These are phyloP conservation scores for Xylaria sp. DNA, from an alignment of 2,329 filamentous ascomycete genomes.

Conservation along the genomic window DNA sequence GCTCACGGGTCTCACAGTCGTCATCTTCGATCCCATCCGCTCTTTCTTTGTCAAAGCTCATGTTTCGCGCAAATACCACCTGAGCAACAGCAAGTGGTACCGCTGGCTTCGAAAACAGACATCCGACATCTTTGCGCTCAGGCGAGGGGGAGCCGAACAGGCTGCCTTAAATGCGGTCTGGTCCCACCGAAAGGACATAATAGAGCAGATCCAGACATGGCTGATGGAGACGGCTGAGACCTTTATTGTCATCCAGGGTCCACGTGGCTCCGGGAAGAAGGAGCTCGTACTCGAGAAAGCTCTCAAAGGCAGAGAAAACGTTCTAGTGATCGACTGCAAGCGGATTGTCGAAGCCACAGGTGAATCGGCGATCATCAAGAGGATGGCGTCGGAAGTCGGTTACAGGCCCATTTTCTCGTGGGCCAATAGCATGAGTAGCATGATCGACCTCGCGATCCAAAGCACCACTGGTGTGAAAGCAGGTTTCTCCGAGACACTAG, in stretches of 20 bases:
- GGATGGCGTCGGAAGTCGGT: conserved; percentile 84
- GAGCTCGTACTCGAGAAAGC: conserved; percentile 89
- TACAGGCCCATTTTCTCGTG: conserved; percentile 95
- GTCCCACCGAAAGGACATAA: conserved; percentile 85
- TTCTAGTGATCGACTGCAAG: conserved; percentile 91
- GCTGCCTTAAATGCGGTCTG: conserved; percentile 83
- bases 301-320: conserved; percentile 78
- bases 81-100: conserved; percentile 78
- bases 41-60: conserved; percentile 93
- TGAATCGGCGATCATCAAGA: conserved; percentile 84
- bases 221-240: conserved; percentile 89
- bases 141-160: conserved; percentile 67
- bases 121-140: conserved; percentile 72
- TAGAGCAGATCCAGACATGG: conserved; percentile 86
- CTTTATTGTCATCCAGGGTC: conserved; percentile 93
- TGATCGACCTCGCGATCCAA: conserved; percentile 91
- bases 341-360: conserved; percentile 90
- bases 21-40: conserved; percentile 92
- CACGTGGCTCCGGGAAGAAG: conserved; percentile 88
- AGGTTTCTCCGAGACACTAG: conserved; percentile 91
- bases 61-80: conserved; percentile 79
- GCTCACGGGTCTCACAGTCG: conserved; percentile 83
- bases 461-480: conserved; percentile 94
- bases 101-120: conserved; percentile 84
- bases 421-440: conserved; percentile 93